Conservation (phyloP, 495 filamentous ascomycete genomes). For the Penicillium cinerascens region DNA sequence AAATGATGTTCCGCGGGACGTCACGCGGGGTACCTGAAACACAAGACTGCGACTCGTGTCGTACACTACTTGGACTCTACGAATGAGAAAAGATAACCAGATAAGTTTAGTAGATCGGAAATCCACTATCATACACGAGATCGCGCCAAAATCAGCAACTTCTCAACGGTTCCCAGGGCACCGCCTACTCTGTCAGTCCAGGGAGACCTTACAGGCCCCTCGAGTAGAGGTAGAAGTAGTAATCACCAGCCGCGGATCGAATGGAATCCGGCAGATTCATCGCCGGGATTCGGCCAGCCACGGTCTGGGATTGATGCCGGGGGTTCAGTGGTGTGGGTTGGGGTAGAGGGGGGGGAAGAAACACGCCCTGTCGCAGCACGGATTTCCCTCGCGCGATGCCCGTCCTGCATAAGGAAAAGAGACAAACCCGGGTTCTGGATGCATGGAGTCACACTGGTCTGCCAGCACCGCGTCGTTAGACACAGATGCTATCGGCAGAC, state of each 20-base stretch:
- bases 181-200: background rate
- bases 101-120: conserved; percentile 1
- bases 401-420: conserved; percentile 20
- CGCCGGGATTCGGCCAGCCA: conserved; percentile 13
- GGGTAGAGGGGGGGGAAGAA: conserved; percentile 9
- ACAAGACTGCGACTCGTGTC: background rate
- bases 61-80: background rate
- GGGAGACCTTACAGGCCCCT: background rate
- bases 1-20: conserved; percentile 18
- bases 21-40: conserved; percentile 20
- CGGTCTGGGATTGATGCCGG: conserved; percentile 13
- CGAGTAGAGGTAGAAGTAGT: background rate
- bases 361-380: conserved; percentile 16
- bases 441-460: conserved; percentile 15
- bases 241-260: conserved; percentile 12
- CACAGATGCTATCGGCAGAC: conserved; percentile 15
- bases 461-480: conserved; percentile 22
- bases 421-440: conserved; percentile 20
- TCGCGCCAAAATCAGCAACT: conserved; percentile 4
- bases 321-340: conserved; percentile 1
- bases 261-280: conserved; percentile 56
- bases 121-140: conserved; percentile 1
- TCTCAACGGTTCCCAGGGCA: background rate
- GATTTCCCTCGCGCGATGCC: conserved; percentile 9
- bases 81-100: background rate